These are phyloP conservation scores for Cryptosporidium sp. DNA, from an alignment of 169 alveolate genomes.

Conservation along the genomic window DNA sequence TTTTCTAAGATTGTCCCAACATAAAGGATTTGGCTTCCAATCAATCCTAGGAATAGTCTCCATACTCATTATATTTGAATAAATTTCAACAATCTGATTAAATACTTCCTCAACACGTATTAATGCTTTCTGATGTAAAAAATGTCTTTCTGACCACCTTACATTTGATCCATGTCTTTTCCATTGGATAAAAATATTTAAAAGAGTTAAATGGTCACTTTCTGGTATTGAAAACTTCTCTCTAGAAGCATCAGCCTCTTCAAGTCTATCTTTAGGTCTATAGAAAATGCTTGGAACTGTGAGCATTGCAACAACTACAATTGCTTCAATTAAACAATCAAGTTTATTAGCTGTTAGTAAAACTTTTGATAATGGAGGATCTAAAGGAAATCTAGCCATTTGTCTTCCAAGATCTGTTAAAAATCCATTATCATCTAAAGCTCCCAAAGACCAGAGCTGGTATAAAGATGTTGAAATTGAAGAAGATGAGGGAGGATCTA, in stretches of 20 bases:
- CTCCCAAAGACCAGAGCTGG: constrained; percentile 97
- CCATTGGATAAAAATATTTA: constrained; percentile 99
- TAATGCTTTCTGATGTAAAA: constrained; percentile 91
- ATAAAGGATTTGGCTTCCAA: not conserved
- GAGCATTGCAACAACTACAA: constrained; percentile 97
- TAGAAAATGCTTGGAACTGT: constrained; percentile 97
- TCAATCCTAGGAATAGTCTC: constrained; percentile 49
- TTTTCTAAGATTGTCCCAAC: constrained; percentile 87
- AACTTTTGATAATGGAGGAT: constrained; percentile 98
- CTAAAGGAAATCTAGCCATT: constrained; percentile 99
- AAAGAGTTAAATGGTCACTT: constrained; percentile 98
- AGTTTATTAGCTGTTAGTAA: constrained; percentile 90
- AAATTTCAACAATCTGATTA: constrained; percentile 49
- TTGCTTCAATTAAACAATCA: constrained; percentile 95
- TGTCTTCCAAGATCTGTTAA: constrained; percentile 92
- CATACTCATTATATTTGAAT: constrained; percentile 78
- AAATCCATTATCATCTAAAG: constrained; percentile 89
- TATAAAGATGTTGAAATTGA: constrained; percentile 96
- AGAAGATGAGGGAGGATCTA: constrained; percentile 98
- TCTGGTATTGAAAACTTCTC: constrained; percentile 99
- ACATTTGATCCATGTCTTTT: constrained; percentile 88
- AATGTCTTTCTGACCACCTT: constrained; percentile 94
- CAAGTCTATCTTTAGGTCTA: constrained; percentile 95
- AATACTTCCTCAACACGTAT: constrained; percentile 90
- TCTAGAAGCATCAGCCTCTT: constrained; percentile 95